Conservation (phyloP, 768 basidiomycete genomes). For the Amyloporia xantha region DNA sequence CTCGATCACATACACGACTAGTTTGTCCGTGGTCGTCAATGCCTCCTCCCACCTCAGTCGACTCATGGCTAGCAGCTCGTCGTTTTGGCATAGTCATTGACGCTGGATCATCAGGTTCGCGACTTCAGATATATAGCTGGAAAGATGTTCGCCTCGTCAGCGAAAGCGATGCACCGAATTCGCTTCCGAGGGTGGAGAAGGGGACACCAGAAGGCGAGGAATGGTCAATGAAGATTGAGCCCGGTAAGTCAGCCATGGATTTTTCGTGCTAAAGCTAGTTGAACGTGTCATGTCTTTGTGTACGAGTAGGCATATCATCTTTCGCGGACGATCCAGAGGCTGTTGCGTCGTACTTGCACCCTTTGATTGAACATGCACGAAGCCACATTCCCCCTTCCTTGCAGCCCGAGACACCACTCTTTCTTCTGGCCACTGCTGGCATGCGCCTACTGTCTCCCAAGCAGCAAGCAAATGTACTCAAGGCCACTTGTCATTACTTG, state of each 20-base stretch:
- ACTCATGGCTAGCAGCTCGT: slow-evolving; percentile 73
- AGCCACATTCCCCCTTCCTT: slow-evolving; percentile 82
- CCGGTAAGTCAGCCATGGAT: slow-evolving; percentile 52
- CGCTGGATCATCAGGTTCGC: slow-evolving; percentile 95
- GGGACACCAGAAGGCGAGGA: slow-evolving; percentile 74
- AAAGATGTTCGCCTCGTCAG: slow-evolving; percentile 64
- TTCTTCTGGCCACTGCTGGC: slow-evolving; percentile 93
- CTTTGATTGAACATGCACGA: slow-evolving; percentile 78
- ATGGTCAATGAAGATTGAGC: slow-evolving; percentile 91
- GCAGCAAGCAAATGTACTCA: slow-evolving; percentile 68
- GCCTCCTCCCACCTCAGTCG: slow-evolving; percentile 67
- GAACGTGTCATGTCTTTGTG: not conserved
- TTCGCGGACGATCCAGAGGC: slow-evolving; percentile 63
- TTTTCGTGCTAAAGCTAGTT: not conserved
- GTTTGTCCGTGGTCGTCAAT: slow-evolving; percentile 33
- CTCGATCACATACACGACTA: slow-evolving; percentile 1
- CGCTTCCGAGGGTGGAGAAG: slow-evolving; percentile 84
- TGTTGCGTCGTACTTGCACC: slow-evolving; percentile 71
- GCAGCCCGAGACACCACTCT: slow-evolving; percentile 80
- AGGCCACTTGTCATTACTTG: slow-evolving; percentile 72
- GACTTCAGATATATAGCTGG: slow-evolving; percentile 98
- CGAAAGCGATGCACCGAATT: slow-evolving; percentile 44
- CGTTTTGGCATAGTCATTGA: slow-evolving; percentile 95
- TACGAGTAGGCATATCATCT: slow-evolving; percentile 74
- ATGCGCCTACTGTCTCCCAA: slow-evolving; percentile 80